These are phyloP conservation scores for Amoebophrya sp. DNA, from an alignment of 169 alveolate species.

Conservation along the genomic window DNA sequence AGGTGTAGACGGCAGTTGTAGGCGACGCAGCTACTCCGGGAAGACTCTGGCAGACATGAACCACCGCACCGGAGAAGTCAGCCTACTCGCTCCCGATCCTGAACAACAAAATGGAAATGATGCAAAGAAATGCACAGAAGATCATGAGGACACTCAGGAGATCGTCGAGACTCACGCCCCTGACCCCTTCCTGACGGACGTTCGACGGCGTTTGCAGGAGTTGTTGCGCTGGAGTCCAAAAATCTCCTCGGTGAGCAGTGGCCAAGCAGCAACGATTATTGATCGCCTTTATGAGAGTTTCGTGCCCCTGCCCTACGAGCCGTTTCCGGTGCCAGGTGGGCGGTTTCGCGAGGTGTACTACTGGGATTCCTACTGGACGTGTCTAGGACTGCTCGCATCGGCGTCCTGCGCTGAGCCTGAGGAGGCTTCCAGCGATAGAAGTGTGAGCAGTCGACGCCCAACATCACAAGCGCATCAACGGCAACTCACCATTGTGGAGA, in stretches of 20 bases:
- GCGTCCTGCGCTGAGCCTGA: too few species aligned
- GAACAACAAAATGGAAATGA: not conserved
- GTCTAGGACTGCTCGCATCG: not conserved
- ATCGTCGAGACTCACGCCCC: not conserved
- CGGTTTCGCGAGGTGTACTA: slow-evolving; percentile 2
- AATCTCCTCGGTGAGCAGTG: not conserved
- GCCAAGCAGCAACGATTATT: not conserved
- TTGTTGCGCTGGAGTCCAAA: not conserved
- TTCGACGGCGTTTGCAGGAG: not conserved
- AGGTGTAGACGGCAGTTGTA: too few species aligned
- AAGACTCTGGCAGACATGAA: not conserved
- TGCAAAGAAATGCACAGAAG: not conserved
- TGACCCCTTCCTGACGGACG: not conserved
- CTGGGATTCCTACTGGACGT: not conserved
- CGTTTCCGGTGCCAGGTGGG: not conserved
- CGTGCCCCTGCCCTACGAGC: not conserved
- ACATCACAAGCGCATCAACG: too few species aligned
- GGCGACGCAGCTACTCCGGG: too few species aligned
- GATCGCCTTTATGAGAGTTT: not conserved
- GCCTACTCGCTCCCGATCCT: not conserved
- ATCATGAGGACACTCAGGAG: not conserved
- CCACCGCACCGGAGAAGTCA: not conserved
- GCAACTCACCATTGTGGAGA: too few species aligned
- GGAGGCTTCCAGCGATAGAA: too few species aligned
- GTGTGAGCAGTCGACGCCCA: too few species aligned